phyloP scores from a whole-genome alignment of 192 early-diverging fungal genomes.

The Coemansia sp. region DNA sequence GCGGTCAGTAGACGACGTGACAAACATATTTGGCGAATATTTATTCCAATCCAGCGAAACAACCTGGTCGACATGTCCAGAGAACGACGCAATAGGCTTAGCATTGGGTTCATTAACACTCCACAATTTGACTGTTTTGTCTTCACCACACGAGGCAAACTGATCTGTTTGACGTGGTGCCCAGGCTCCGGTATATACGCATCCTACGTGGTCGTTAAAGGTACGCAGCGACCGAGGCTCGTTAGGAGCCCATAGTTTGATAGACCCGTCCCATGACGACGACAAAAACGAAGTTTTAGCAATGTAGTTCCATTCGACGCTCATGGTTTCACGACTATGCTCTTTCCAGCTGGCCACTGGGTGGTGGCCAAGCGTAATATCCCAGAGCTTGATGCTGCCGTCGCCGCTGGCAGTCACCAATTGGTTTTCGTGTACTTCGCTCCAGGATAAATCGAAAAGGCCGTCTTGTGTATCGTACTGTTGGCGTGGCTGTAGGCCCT shows the following conservation, averaged over 20 bases:
- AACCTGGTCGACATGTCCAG: constrained; percentile 84
- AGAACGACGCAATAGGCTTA: constrained; percentile 63
- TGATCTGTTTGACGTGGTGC: constrained; percentile 73
- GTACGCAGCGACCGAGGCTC: constrained; percentile 74
- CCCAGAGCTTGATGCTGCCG: constrained; percentile 94
- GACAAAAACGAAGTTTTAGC: constrained; percentile 87
- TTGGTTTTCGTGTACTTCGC: constrained; percentile 94
- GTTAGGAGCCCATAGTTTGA: constrained; percentile 95
- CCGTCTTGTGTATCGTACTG: constrained; percentile 98
- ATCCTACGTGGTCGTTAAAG: constrained; percentile 87
- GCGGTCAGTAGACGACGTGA: constrained; percentile 87
- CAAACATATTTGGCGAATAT: constrained; percentile 81
- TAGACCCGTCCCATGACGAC: constrained; percentile 93
- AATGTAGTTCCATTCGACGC: constrained; percentile 92
- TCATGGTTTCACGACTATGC: constrained; percentile 91
- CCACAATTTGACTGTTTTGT: constrained; percentile 91
- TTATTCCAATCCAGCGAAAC: constrained; percentile 98
- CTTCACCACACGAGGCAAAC: constrained; percentile 90
- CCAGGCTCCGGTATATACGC: constrained; percentile 91
- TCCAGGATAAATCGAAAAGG: constrained; percentile 93
- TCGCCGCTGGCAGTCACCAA: constrained; percentile 89
- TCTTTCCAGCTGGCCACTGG: constrained; percentile 92
- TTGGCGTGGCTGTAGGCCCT: constrained; percentile 8
- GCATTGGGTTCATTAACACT: constrained; percentile 71
- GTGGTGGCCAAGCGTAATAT: constrained; percentile 61